phyloP scores from a whole-genome alignment of 2,329 filamentous ascomycete genomes.

The Fusarium udum region DNA sequence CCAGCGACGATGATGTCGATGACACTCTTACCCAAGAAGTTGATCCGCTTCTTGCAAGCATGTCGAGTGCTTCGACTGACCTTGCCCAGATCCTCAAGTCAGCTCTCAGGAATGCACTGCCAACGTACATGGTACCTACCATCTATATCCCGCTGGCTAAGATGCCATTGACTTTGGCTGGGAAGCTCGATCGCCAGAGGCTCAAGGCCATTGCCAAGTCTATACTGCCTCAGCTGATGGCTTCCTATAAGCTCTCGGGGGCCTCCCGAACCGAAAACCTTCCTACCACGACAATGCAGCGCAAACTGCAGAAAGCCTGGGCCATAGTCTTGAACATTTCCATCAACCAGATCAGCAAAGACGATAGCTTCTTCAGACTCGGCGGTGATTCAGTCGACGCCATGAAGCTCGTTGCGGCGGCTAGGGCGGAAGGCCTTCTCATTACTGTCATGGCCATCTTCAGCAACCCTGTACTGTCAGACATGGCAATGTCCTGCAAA shows the following conservation, averaged over 20 bases:
- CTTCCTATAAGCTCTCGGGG: conserved; percentile 24
- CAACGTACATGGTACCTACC: conserved; percentile 54
- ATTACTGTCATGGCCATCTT: conserved; percentile 28
- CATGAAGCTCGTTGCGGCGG: conserved; percentile 37
- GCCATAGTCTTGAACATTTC: background rate
- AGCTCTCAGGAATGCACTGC: conserved; percentile 4
- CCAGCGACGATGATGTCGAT: background rate
- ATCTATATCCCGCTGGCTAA: conserved; percentile 52
- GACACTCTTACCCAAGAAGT: background rate
- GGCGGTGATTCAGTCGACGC: conserved; percentile 50
- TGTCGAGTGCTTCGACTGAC: conserved; percentile 7
- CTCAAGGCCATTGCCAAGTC: conserved; percentile 37
- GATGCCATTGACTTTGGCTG: conserved; percentile 54
- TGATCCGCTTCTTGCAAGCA: background rate
- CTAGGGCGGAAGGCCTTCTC: conserved; percentile 25
- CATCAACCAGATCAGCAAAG: background rate
- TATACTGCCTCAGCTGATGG: conserved; percentile 8
- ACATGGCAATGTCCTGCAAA: conserved; percentile 17
- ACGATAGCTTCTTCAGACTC: conserved; percentile 55
- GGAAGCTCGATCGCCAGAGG: conserved; percentile 56
- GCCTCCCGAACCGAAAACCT: conserved; percentile 42
- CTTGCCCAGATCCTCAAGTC: conserved; percentile 23
- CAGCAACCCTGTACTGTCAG: conserved; percentile 15
- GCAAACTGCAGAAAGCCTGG: conserved; percentile 44
- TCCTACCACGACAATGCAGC: conserved; percentile 50